These are phyloP conservation scores for Trypanosoma melophagium DNA, from an alignment of 208 protist genomes.

Conservation along the genomic window DNA sequence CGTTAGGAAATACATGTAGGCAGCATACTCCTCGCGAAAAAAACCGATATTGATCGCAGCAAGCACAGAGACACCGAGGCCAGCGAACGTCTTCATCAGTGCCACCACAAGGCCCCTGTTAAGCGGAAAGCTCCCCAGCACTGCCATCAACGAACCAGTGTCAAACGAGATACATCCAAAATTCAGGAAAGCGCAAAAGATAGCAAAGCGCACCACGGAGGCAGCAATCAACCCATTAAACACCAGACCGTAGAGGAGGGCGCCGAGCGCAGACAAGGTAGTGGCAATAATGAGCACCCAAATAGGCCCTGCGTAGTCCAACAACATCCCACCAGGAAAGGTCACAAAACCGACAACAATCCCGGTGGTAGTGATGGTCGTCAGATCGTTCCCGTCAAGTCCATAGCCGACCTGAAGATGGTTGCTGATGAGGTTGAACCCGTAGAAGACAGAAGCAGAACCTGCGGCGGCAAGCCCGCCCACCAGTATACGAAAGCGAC, in stretches of 20 bases:
- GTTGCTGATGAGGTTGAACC: slow-evolving; percentile 60
- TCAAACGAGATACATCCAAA: slow-evolving; percentile 58
- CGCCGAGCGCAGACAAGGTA: slow-evolving; percentile 34
- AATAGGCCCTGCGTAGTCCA: slow-evolving; percentile 61
- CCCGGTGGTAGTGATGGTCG: slow-evolving; percentile 57
- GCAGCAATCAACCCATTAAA: slow-evolving; percentile 47
- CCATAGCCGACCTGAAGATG: slow-evolving; percentile 39
- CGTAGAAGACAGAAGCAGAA: slow-evolving; percentile 48
- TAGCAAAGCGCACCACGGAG: slow-evolving; percentile 32
- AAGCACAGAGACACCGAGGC: slow-evolving; percentile 48
- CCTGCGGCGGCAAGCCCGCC: slow-evolving; percentile 36
- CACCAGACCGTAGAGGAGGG: slow-evolving; percentile 50
- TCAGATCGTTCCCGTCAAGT: slow-evolving; percentile 38
- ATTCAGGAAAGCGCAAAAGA: slow-evolving; percentile 62
- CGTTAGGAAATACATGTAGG: slow-evolving; percentile 62
- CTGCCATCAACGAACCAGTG: slow-evolving; percentile 61
- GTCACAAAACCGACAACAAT: slow-evolving; percentile 45
- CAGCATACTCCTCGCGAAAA: slow-evolving; percentile 29
- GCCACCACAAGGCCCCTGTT: slow-evolving; percentile 46
- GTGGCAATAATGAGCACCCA: slow-evolving; percentile 32
- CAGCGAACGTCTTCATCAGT: slow-evolving; percentile 55
- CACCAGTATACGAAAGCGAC: slow-evolving; percentile 47
- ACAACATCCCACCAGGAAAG: slow-evolving; percentile 50
- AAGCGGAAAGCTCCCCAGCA: slow-evolving; percentile 56
- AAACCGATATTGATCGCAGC: slow-evolving; percentile 33